phyloP scores from a whole-genome alignment of 129 eudicot species.

The Solidago caesia region DNA sequence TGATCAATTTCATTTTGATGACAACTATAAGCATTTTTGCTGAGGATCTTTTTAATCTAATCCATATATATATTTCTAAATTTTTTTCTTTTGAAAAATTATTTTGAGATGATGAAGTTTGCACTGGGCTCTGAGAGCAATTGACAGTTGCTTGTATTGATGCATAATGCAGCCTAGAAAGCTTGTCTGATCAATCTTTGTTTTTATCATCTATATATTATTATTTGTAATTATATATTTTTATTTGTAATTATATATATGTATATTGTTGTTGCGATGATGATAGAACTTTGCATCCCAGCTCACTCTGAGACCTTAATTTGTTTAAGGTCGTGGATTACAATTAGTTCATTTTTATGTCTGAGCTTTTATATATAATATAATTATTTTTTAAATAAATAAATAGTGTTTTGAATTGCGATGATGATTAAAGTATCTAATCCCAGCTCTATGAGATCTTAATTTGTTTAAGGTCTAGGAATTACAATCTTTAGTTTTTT shows the following conservation, averaged over 20 bases:
- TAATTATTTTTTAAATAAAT: too few species aligned
- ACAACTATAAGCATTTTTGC: constrained; percentile 38
- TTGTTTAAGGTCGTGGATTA: constrained; percentile 43
- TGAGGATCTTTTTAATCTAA: constrained; percentile 20
- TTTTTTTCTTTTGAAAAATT: too few species aligned
- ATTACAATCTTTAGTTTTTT: constrained; percentile 33
- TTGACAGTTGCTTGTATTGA: constrained; percentile 35
- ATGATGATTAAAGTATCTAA: constrained; percentile 42
- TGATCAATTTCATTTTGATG: constrained; percentile 37
- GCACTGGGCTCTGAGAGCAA: constrained; percentile 68
- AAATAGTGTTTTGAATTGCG: background rate
- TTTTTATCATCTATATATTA: background rate
- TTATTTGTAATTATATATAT: too few species aligned
- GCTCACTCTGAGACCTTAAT: constrained; percentile 46
- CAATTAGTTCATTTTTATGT: constrained; percentile 22
- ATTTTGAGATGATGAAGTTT: constrained; percentile 42
- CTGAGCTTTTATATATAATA: constrained; percentile 5
- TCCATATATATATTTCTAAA: too few species aligned
- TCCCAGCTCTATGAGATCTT: constrained; percentile 50
- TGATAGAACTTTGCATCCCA: constrained; percentile 45
- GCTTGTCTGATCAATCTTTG: constrained; percentile 33
- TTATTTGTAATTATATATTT: too few species aligned
- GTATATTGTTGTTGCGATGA: constrained; percentile 21
- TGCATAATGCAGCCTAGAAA: constrained; percentile 49
- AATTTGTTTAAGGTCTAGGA: constrained; percentile 40